phyloP scores from a whole-genome alignment of 306 rosid species.

The Purshia tridentata region DNA sequence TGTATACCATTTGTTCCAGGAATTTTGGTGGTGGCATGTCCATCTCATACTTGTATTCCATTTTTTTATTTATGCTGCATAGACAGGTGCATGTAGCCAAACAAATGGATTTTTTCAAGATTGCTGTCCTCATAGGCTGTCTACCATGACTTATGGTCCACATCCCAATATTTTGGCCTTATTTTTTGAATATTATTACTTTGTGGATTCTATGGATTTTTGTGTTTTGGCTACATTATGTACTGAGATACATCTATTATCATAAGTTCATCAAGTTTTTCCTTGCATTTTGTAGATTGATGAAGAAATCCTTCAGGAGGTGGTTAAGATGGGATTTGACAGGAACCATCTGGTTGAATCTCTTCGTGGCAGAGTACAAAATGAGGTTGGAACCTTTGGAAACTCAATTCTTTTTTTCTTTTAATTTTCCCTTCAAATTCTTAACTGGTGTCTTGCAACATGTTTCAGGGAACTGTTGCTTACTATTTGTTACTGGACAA shows the following conservation, averaged over 20 bases:
- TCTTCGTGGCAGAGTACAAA: constrained; percentile 70
- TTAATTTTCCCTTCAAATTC: constrained; percentile 2
- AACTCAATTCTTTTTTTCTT: constrained; percentile 7
- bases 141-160: background rate
- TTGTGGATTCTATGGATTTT: background rate
- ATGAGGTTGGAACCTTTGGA: constrained; percentile 57
- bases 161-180: background rate
- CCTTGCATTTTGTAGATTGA: constrained; percentile 65
- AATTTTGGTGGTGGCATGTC: background rate
- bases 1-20: background rate
- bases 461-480: constrained; percentile 89
- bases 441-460: constrained; percentile 21
- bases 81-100: background rate
- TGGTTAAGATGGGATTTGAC: constrained; percentile 79
- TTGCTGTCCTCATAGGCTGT: background rate
- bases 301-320: constrained; percentile 82
- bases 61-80: background rate
- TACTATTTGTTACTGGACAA: constrained; percentile 81
- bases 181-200: background rate
- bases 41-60: background rate
- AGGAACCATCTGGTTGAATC: constrained; percentile 72
- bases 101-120: background rate
- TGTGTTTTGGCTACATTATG: background rate
- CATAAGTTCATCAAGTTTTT: background rate
- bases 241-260: background rate